Base-by-base conservation (phyloP, 768 basidiomycete genomes). In the Sutorius australiensis region DNA sequence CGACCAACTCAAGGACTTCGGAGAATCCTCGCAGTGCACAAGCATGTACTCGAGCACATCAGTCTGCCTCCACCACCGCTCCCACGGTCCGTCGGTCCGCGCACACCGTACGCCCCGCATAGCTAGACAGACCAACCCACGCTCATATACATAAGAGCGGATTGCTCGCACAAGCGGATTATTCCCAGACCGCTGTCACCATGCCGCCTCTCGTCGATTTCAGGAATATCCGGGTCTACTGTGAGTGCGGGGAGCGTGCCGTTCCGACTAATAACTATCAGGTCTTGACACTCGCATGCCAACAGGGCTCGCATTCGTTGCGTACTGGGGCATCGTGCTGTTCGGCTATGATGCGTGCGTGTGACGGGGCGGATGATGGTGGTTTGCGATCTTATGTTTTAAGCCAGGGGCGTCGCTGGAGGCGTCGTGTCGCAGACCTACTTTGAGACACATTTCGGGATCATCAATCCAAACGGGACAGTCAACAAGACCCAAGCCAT, bases 311-410 rank as follows among this genome's bases (percentile, higher is more conserved):
- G 87, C 86, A 1, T 84, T 89, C 63, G 72, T 86, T 54, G 83
- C 77, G 0, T 89, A 89, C 67, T 87, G 84, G 83, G 88, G 88
- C 1, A 88, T 88, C 54, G 71, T 90, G n/a, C 73, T 90, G 16
- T 92, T 92, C 63, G 89, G 89, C 61, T 91, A 89, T 61, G 87
- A 88, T 65, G 83, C 84, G 81, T 84, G 62, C 52, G 80, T 75
- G 4, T 24, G 24, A 24, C 4, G 4, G 4, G 24, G 24, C 24
- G 4, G 24, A 24, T 24, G 24, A 24, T 24, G 4, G 4, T 24
- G 24, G 4, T 24, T 24, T 24, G 24, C 24, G 24, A 24, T 2
- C 24, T 24, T 24, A 24, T 24, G 24, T 24, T 24, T 24, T 4
- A 12, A 12, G 0, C n/a, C 30, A 84, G 82, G 14, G 87, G 88